Percentiles rank a stretch among this genome's conserved stretches.
phyloP scores from a whole-genome alignment of 768 basidiomycete genomes.

The Russula ochroleuca region DNA sequence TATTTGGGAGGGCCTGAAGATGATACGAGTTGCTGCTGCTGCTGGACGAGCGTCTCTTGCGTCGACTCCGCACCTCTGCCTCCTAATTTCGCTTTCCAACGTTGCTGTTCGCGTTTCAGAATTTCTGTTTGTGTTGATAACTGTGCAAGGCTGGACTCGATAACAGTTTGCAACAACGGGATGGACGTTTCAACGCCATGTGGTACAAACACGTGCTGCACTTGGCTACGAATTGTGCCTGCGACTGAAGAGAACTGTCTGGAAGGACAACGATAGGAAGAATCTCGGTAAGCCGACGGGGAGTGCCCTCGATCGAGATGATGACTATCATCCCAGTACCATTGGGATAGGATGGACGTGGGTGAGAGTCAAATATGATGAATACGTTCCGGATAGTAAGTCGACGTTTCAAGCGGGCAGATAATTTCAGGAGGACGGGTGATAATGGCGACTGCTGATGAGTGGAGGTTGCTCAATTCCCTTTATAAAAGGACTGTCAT shows the following conservation, averaged over 20 bases:
- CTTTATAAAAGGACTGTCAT: constrained; percentile 25
- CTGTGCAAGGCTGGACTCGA: too few relatives aligned
- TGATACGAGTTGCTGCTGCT: not conserved
- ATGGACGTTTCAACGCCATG: constrained; percentile 29
- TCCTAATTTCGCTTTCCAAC: constrained; percentile 20
- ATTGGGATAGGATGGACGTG: constrained; percentile 51
- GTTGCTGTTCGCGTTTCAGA: constrained; percentile 30
- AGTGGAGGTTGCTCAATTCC: constrained; percentile 26
- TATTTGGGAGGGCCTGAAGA: not conserved
- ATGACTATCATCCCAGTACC: constrained; percentile 59
- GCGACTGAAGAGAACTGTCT: constrained; percentile 52
- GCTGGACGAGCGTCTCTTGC: constrained; percentile 9
- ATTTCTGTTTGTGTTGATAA: too few relatives aligned
- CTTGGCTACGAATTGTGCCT: constrained; percentile 57
- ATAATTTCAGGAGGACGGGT: constrained; percentile 72
- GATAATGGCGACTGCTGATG: constrained; percentile 46
- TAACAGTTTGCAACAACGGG: constrained; percentile 36
- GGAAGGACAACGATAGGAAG: constrained; percentile 51
- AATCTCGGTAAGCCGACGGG: constrained; percentile 44
- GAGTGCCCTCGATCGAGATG: constrained; percentile 42
- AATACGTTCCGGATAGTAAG: constrained; percentile 40
- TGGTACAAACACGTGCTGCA: constrained; percentile 53
- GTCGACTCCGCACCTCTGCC: constrained; percentile 7
- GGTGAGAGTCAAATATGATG: constrained; percentile 68
- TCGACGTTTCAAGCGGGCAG: constrained; percentile 43